Percentiles rank a stretch among this genome's conserved stretches.
Conservation (phyloP, 306 rosid genomes). For the Arachis hypogaea region DNA sequence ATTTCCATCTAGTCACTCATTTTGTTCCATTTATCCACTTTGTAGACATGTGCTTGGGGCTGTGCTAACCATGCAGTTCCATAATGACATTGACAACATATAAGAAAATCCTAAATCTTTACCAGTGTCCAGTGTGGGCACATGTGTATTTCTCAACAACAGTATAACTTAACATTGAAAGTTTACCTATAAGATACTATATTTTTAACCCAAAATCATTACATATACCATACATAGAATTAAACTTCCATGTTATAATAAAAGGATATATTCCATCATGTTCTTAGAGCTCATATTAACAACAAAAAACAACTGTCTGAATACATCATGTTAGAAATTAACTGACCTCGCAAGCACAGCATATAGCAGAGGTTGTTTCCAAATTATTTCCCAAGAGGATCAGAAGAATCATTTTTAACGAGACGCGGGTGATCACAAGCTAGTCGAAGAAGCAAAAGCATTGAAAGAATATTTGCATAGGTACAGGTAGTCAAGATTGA, state of each 20-base stretch:
- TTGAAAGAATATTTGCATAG: conserved; percentile 87
- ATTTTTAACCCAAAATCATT: conserved; percentile 20
- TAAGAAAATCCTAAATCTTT: conserved; percentile 13
- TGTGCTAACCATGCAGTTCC: not conserved
- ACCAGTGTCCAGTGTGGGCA: not conserved
- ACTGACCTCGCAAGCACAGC: conserved; percentile 79
- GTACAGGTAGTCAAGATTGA: conserved; percentile 88
- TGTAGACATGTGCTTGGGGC: not conserved
- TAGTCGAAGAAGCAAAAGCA: conserved; percentile 97
- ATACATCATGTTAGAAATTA: conserved; percentile 32
- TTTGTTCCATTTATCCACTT: conserved; percentile 23
- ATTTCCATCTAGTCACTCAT: conserved; percentile 6
- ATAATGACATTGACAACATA: conserved; percentile 4
- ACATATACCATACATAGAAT: conserved; percentile 36
- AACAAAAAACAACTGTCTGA: conserved; percentile 24
- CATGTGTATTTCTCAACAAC: not conserved
- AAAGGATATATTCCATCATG: conserved; percentile 29
- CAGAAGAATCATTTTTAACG: conserved; percentile 73
- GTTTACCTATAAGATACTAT: conserved; percentile 2
- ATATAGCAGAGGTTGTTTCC: conserved; percentile 74
- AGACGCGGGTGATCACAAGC: conserved; percentile 97
- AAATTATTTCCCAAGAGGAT: conserved; percentile 63
- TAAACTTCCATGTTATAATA: conserved; percentile 10
- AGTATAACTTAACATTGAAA: not conserved
- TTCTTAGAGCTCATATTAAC: conserved; percentile 12